These are phyloP conservation scores for Boletus sp. DNA, from an alignment of 1,284 basidiomycete genomes.

Conservation along the genomic window DNA sequence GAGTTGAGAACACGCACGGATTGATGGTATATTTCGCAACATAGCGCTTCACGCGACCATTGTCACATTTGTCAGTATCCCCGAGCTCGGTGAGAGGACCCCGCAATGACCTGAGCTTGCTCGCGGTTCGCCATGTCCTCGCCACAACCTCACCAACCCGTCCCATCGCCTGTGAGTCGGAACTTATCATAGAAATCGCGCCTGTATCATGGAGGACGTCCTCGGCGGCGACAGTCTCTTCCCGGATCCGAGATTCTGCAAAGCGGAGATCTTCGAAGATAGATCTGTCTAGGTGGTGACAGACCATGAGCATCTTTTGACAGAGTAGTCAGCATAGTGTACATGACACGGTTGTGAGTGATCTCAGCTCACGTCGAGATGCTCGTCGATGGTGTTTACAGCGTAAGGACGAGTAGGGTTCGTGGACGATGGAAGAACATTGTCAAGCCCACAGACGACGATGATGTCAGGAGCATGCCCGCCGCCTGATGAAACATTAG, in stretches of 20 bases:
- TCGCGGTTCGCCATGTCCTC: conserved; percentile 95
- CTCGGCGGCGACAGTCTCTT: conserved; percentile 96
- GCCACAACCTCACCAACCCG: conserved; percentile 93
- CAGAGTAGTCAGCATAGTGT: background rate
- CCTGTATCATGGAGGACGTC: conserved; percentile 95
- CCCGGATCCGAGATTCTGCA: conserved; percentile 96
- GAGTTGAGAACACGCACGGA: conserved; percentile 61
- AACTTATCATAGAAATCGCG: conserved; percentile 95
- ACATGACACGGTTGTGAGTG: background rate
- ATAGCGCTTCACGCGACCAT: conserved; percentile 96
- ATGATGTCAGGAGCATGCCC: conserved; percentile 99
- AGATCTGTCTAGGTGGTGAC: conserved; percentile 86
- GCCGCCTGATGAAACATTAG: conserved; percentile 56
- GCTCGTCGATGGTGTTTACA: conserved; percentile 93
- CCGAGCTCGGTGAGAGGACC: conserved; percentile 68
- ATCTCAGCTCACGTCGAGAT: conserved; percentile 82
- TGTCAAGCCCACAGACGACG: conserved; percentile 85
- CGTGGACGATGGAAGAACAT: conserved; percentile 96
- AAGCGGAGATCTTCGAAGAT: conserved; percentile 95
- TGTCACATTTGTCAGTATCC: conserved; percentile 73
- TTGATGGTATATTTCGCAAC: conserved; percentile 98
- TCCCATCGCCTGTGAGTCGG: conserved; percentile 98
- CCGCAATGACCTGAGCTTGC: conserved; percentile 83
- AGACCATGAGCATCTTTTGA: conserved; percentile 93
- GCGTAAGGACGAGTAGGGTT: conserved; percentile 96